Evolutionary conservation across 768 basidiomycete species (phyloP).

Genomic region (Pleurotus cornucopiae): DNA sequence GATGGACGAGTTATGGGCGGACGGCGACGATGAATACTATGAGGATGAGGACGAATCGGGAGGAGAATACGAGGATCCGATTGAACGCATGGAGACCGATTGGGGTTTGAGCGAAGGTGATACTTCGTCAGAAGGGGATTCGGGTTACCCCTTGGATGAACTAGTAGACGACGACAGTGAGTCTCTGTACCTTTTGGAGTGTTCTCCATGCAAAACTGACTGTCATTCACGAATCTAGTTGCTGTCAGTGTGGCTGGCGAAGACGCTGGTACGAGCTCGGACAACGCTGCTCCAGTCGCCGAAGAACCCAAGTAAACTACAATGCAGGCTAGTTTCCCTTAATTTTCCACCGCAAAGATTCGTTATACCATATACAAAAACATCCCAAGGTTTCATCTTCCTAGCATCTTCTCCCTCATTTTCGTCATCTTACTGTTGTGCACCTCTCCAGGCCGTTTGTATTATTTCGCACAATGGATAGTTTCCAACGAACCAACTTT

Average conservation of each 20-base stretch:
- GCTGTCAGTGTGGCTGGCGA: slow-evolving; percentile 19
- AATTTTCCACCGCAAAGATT: too few species aligned
- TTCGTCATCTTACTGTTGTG: too few species aligned
- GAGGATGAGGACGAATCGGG: slow-evolving; percentile 15
- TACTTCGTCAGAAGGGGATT: slow-evolving; percentile 15
- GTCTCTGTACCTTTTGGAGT: not conserved
- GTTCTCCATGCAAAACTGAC: not conserved
- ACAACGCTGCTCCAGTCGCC: slow-evolving; percentile 9
- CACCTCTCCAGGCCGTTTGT: too few species aligned
- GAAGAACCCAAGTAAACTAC: slow-evolving; percentile 14
- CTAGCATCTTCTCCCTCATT: too few species aligned
- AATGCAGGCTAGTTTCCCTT: too few species aligned
- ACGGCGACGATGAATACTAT: slow-evolving; percentile 16
- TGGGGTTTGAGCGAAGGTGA: slow-evolving; percentile 42
- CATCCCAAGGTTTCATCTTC: not conserved
- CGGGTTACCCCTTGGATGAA: slow-evolving; percentile 6
- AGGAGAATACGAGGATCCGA: slow-evolving; percentile 12
- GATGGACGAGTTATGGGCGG: slow-evolving; percentile 19
- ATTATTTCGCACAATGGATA: too few species aligned
- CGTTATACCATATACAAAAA: too few species aligned
- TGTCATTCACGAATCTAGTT: slow-evolving; percentile 1
- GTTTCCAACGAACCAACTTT: too few species aligned
- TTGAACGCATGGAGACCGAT: slow-evolving; percentile 23
- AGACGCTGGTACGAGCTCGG: slow-evolving; percentile 13
- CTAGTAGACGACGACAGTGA: not conserved